A percentile compares a stretch with the other conserved stretches of the same genome.
Evolutionary conservation across 1,284 basidiomycete species (phyloP).

Genomic region (Agroathelia rolfsii): DNA sequence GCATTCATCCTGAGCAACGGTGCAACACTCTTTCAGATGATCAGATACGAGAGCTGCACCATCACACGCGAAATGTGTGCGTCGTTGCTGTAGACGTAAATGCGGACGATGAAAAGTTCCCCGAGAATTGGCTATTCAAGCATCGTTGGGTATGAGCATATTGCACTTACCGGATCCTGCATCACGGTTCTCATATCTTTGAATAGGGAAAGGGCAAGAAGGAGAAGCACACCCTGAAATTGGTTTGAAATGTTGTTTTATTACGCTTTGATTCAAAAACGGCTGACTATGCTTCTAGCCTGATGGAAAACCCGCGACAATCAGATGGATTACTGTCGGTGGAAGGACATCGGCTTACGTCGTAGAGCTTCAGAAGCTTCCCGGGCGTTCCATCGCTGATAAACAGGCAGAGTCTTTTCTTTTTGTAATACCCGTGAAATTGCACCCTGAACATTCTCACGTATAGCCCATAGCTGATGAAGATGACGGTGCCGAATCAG

Average conservation of each 20-base stretch:
- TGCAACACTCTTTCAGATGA: slow-evolving; percentile 44
- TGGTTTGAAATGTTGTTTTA: slow-evolving; percentile 32
- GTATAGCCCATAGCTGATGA: no score
- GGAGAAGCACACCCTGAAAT: slow-evolving; percentile 33
- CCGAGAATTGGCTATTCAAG: slow-evolving; percentile 62
- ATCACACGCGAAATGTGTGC: slow-evolving; percentile 51
- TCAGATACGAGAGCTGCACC: slow-evolving; percentile 46
- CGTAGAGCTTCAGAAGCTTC: slow-evolving; percentile 49
- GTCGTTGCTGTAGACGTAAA: slow-evolving; percentile 58
- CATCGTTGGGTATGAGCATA: slow-evolving; percentile 56
- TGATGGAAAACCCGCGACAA: slow-evolving; percentile 59
- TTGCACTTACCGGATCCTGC: not conserved
- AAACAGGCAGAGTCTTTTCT: no score
- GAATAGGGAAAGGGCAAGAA: slow-evolving; percentile 66
- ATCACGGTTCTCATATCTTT: slow-evolving; percentile 9
- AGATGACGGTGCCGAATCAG: no score
- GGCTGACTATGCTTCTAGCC: slow-evolving; percentile 39
- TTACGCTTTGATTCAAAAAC: no score
- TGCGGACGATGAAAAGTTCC: slow-evolving; percentile 66
- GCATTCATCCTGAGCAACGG: slow-evolving; percentile 68
- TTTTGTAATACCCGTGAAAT: no score
- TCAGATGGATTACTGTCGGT: slow-evolving; percentile 73
- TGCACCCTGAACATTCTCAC: no score
- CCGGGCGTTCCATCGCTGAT: no score
- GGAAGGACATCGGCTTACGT: slow-evolving; percentile 76